These are phyloP conservation scores for Asterella californica DNA, from an alignment of 225 moss, liverwort and hornwort genomes.

Conservation along the genomic window DNA sequence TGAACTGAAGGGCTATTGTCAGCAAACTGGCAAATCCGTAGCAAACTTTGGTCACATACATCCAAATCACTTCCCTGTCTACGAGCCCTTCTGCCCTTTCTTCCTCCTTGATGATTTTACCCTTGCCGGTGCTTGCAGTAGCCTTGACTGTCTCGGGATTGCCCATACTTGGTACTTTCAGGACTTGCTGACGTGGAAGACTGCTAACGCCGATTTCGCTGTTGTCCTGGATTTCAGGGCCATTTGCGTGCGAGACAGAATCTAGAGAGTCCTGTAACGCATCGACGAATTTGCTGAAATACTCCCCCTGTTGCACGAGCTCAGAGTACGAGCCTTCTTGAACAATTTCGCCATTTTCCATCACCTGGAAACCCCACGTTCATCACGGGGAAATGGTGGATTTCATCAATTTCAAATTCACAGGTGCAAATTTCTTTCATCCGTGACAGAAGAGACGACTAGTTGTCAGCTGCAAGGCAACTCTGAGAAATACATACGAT, in stretches of 20 bases:
- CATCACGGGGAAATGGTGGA: neutral
- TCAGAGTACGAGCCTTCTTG: constrained; percentile 76
- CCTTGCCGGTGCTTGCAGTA: neutral
- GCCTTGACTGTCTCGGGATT: constrained; percentile 21
- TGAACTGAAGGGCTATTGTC: constrained; percentile 15
- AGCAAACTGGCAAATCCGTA: constrained; percentile 13
- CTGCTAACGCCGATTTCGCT: neutral
- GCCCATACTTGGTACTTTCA: neutral
- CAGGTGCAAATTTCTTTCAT: neutral
- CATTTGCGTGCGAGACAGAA: constrained; percentile 42
- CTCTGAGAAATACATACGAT: constrained; percentile 37
- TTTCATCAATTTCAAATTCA: neutral
- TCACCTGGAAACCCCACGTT: constrained; percentile 45
- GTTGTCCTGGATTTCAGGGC: neutral
- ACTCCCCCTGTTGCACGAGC: constrained; percentile 65
- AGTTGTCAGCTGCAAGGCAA: no score
- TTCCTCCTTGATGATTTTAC: constrained; percentile 70
- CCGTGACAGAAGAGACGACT: no score
- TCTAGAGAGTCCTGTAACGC: constrained; percentile 70
- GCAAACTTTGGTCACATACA: constrained; percentile 38
- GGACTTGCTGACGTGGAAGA: neutral
- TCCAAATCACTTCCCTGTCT: constrained; percentile 47
- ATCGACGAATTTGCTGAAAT: constrained; percentile 67
- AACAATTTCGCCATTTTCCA: constrained; percentile 69
- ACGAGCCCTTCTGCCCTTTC: constrained; percentile 59